A percentile compares a stretch with the other conserved stretches of the same genome.
These are phyloP conservation scores for Leccinum broughii DNA, from an alignment of 768 basidiomycete genomes.

Conservation along the genomic window DNA sequence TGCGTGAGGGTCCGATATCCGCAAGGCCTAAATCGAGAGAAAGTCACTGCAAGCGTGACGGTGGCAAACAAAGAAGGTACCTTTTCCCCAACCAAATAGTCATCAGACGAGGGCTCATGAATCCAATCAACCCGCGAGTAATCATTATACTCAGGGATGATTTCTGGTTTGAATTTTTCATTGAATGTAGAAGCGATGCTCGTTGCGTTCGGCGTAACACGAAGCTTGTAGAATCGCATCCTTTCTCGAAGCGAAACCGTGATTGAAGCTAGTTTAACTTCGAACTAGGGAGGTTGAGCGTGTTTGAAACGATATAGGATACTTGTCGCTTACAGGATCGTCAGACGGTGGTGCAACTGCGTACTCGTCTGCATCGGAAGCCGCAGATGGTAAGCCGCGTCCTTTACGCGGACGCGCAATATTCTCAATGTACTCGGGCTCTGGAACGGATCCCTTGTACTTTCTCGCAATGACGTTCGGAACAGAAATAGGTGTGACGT, in stretches of 20 bases:
- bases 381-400: slow-evolving; percentile 22
- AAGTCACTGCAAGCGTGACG: slow-evolving; percentile 6
- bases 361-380: slow-evolving; percentile 50
- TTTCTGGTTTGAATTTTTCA: slow-evolving; percentile 79
- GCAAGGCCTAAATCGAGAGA: slow-evolving; percentile 55
- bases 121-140: slow-evolving; percentile 87
- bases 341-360: slow-evolving; percentile 48
- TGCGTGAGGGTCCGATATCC: slow-evolving; percentile 63
- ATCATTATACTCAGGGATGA: slow-evolving; percentile 84
- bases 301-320: background rate
- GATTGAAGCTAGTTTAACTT: slow-evolving; percentile 72
- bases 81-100: slow-evolving; percentile 67
- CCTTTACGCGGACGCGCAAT: slow-evolving; percentile 56
- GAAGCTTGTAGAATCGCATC: slow-evolving; percentile 85
- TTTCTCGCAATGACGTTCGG: slow-evolving; percentile 76
- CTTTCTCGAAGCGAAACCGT: slow-evolving; percentile 72
- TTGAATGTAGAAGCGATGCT: slow-evolving; percentile 78
- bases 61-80: slow-evolving; percentile 35
- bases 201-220: slow-evolving; percentile 69
- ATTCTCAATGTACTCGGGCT: slow-evolving; percentile 45
- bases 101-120: slow-evolving; percentile 48
- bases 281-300: slow-evolving; percentile 50
- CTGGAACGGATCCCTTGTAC: slow-evolving; percentile 45
- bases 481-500: slow-evolving; percentile 67
- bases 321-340: slow-evolving; percentile 54